Percentiles rank a stretch among this genome's conserved stretches.
Conservation (phyloP, 2,329 filamentous ascomycete genomes). For the Lasiodiplodia hormozganensis region DNA sequence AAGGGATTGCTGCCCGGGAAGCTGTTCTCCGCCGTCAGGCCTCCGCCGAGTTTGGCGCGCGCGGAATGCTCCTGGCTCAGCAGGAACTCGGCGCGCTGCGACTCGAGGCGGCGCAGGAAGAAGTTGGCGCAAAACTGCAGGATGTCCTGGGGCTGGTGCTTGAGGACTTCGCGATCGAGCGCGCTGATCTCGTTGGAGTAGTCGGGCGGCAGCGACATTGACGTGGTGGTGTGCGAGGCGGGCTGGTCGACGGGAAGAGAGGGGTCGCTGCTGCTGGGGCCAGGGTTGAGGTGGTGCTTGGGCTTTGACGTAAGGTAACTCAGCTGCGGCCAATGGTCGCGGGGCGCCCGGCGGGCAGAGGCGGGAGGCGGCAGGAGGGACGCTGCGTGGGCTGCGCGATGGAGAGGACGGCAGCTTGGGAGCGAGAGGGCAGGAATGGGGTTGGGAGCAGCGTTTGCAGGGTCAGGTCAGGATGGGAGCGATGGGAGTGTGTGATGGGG, state of each 20-base stretch:
- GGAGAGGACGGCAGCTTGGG: not conserved
- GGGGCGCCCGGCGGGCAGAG: conserved; percentile 25
- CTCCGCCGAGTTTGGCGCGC: conserved; percentile 39
- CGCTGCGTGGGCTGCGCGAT: not conserved
- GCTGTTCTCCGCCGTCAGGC: conserved; percentile 70
- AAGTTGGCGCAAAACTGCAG: conserved; percentile 75
- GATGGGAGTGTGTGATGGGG: conserved; percentile 23
- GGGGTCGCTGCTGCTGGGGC: conserved; percentile 29
- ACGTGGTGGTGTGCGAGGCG: conserved; percentile 17
- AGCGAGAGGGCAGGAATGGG: not conserved
- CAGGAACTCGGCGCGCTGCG: conserved; percentile 66
- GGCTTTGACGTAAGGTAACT: conserved; percentile 30
- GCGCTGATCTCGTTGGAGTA: conserved; percentile 66
- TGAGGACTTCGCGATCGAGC: conserved; percentile 67
- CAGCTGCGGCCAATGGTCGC: conserved; percentile 23
- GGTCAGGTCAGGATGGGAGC: conserved; percentile 25
- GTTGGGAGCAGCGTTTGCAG: conserved; percentile 7
- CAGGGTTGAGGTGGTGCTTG: conserved; percentile 29
- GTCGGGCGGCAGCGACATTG: conserved; percentile 50
- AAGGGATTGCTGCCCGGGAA: conserved; percentile 86
- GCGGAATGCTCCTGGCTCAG: conserved; percentile 55
- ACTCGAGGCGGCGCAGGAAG: conserved; percentile 70
- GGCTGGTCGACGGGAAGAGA: conserved; percentile 23
- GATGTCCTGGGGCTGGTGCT: conserved; percentile 66
- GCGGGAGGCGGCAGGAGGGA: conserved; percentile 12